These are phyloP conservation scores for Thelephora terrestris DNA, from an alignment of 1,284 basidiomycete genomes.

Conservation along the genomic window DNA sequence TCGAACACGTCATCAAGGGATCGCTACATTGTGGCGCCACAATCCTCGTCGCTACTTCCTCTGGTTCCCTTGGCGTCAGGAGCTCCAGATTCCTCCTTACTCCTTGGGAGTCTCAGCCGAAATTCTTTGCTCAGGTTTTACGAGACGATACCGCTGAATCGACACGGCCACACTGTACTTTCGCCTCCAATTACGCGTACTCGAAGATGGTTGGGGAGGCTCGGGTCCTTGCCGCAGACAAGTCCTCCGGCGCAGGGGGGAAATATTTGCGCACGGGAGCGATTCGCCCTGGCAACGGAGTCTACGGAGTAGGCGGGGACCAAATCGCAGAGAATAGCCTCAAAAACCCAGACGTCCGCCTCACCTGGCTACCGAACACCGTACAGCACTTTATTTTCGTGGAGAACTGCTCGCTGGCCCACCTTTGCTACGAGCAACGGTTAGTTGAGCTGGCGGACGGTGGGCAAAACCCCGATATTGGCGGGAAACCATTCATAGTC, in stretches of 20 bases:
- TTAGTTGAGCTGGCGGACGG: constrained; percentile 38
- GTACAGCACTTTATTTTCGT: constrained; percentile 60
- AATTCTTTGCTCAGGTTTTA: constrained; percentile 42
- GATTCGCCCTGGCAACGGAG: constrained; percentile 63
- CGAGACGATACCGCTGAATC: constrained; percentile 42
- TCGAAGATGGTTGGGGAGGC: constrained; percentile 47
- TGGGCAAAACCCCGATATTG: constrained; percentile 45
- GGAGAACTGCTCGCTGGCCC: constrained; percentile 62
- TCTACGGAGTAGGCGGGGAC: constrained; percentile 67
- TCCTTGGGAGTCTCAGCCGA: constrained; percentile 57
- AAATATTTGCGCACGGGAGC: constrained; percentile 49
- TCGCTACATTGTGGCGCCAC: constrained; percentile 34
- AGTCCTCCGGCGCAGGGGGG: constrained; percentile 19
- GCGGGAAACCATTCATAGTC: constrained; percentile 56
- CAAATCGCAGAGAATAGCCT: constrained; percentile 45
- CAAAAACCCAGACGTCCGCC: constrained; percentile 32
- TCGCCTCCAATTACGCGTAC: constrained; percentile 61
- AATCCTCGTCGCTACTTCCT: constrained; percentile 52
- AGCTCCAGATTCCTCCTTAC: constrained; percentile 51
- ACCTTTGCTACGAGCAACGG: constrained; percentile 62
- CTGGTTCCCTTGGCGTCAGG: constrained; percentile 43
- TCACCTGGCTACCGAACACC: constrained; percentile 44
- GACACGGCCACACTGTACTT: constrained; percentile 41
- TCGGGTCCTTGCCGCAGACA: constrained; percentile 44
- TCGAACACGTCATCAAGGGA: constrained; percentile 49